A percentile compares a stretch with the other conserved stretches of the same genome.
These are phyloP conservation scores for Scheffersomyces illinoinensis DNA, from an alignment of 1,139 yeast species.

Conservation along the genomic window DNA sequence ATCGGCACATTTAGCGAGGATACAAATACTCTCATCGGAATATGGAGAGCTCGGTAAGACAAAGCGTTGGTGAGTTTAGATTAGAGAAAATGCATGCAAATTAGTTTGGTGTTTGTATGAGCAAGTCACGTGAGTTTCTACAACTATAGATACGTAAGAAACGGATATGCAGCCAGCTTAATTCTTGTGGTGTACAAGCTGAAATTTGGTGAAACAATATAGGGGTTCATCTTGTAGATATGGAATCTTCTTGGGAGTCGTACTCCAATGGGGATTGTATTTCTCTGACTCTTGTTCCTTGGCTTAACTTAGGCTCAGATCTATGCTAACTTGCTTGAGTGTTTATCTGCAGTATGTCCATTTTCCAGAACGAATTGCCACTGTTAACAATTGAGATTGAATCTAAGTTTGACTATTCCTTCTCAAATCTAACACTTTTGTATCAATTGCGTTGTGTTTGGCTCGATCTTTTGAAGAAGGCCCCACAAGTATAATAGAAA, in stretches of 20 bases:
- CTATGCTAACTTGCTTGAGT: not conserved
- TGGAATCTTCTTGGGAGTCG: not conserved
- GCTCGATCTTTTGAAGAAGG: not conserved
- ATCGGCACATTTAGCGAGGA: constrained; percentile 60
- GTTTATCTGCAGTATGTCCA: not conserved
- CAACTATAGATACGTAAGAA: not conserved
- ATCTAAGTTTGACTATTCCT: not conserved
- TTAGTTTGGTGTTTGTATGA: not conserved
- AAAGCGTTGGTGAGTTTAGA: not conserved
- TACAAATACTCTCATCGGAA: constrained; percentile 35
- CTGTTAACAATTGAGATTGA: not conserved
- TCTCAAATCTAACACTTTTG: not conserved
- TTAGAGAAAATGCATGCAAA: not conserved
- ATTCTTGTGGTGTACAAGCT: too few species aligned
- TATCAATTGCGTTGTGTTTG: not conserved
- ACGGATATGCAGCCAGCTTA: not conserved
- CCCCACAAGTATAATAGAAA: not conserved
- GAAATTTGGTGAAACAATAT: not conserved
- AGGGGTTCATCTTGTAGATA: not conserved
- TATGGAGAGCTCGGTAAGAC: not conserved
- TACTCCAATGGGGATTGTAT: not conserved
- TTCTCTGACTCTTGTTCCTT: not conserved
- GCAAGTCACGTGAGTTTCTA: not conserved
- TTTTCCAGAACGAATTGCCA: not conserved
- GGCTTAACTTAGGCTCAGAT: not conserved